A percentile compares a stretch with the other conserved stretches of the same genome.
Evolutionary conservation across 2,329 filamentous ascomycete species (phyloP).

Genomic region (Nothophaeocryptopus gaeumannii): DNA sequence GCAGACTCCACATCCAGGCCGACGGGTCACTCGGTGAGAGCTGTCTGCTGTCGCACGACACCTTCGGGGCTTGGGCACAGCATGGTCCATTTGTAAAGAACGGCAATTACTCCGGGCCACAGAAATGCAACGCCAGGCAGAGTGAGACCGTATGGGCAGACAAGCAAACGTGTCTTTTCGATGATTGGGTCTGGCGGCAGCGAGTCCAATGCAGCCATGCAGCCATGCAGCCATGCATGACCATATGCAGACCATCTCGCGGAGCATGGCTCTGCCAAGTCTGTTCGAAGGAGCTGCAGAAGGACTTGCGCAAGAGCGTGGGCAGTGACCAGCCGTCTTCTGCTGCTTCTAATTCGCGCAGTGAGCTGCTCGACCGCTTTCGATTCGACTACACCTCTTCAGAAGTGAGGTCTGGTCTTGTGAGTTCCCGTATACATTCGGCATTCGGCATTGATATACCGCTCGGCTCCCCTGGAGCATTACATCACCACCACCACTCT

Average conservation of each 20-base stretch:
- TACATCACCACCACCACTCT: neutral
- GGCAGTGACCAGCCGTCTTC: neutral
- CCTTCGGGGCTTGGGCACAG: no score
- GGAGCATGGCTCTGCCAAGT: neutral
- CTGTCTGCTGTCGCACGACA: neutral
- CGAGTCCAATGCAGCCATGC: constrained; percentile 4
- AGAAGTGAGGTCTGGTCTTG: neutral
- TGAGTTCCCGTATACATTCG: neutral
- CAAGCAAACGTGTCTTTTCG: neutral
- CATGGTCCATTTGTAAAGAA: no score
- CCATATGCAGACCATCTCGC: neutral
- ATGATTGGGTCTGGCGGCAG: neutral
- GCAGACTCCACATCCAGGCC: no score
- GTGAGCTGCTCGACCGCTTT: neutral
- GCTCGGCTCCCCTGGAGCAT: neutral
- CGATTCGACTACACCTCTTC: neutral
- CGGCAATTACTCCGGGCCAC: no score
- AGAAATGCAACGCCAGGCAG: no score
- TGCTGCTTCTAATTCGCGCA: neutral
- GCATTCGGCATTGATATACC: no score
- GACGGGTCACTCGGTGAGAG: neutral
- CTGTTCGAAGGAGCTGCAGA: neutral
- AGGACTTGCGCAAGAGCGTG: neutral
- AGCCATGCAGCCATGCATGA: constrained; percentile 5
- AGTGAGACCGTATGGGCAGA: neutral